phyloP scores from a whole-genome alignment of 1,139 yeast genomes.

The Candida dubliniensis region DNA sequence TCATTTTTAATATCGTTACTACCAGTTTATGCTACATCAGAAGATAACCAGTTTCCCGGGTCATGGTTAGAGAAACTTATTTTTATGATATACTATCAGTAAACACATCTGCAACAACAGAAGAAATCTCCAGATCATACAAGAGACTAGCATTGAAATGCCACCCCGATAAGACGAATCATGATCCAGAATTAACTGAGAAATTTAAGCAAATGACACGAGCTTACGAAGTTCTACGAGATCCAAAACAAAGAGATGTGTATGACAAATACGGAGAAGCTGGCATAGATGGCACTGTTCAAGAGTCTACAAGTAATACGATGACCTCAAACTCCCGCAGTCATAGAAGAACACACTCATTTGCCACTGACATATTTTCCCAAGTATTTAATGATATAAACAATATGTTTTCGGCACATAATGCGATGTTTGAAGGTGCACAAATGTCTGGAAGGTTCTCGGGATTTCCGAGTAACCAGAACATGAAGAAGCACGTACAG shows the following conservation, averaged over 20 bases:
- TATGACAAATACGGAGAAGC: slow-evolving; percentile 43
- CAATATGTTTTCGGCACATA: slow-evolving; percentile 26
- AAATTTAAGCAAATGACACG: slow-evolving; percentile 43
- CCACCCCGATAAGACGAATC: slow-evolving; percentile 52
- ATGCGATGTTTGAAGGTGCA: slow-evolving; percentile 12
- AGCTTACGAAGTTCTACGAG: slow-evolving; percentile 45
- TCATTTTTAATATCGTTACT: not conserved
- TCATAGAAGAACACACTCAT: slow-evolving; percentile 6
- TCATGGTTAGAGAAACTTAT: slow-evolving; percentile 27
- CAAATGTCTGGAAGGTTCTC: slow-evolving; percentile 1
- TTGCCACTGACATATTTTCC: slow-evolving; percentile 35
- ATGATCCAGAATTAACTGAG: slow-evolving; percentile 44
- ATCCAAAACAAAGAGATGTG: slow-evolving; percentile 27
- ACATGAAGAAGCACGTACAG: slow-evolving; percentile 23
- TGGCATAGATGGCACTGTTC: slow-evolving; percentile 36
- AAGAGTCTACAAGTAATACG: slow-evolving; percentile 10
- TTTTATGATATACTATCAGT: slow-evolving; percentile 42
- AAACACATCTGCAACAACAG: slow-evolving; percentile 33
- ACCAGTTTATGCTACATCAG: no score
- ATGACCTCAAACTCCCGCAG: slow-evolving; percentile 8
- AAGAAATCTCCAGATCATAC: slow-evolving; percentile 43
- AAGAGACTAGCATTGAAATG: slow-evolving; percentile 42
- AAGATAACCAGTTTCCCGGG: no score
- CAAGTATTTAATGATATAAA: slow-evolving; percentile 42
- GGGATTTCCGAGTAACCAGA: slow-evolving; percentile 2